Conservation (phyloP, 371 early-diverging fungal species). For the Mucor mucedo region DNA sequence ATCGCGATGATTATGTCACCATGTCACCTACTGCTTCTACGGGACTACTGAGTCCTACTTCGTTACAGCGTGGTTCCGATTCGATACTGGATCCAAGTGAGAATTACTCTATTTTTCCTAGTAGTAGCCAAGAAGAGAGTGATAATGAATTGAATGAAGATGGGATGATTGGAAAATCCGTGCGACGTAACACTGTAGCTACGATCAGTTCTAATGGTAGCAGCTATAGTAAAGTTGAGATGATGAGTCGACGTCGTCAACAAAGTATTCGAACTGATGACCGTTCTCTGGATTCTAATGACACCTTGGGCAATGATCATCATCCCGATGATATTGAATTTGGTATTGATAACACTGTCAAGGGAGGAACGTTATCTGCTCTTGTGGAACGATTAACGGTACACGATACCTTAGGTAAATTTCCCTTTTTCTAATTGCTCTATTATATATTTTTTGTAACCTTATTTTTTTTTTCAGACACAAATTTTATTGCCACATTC, state of each 20-base stretch:
- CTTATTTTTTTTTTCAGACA: slow-evolving; percentile 46
- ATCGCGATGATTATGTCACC: slow-evolving; percentile 9
- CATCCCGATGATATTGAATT: slow-evolving; percentile 73
- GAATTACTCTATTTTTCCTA: not conserved
- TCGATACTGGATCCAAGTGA: slow-evolving; percentile 1
- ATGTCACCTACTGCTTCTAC: slow-evolving; percentile 2
- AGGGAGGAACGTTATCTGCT: slow-evolving; percentile 84
- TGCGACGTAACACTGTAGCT: slow-evolving; percentile 10
- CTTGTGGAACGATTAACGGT: slow-evolving; percentile 87
- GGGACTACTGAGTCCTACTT: not conserved
- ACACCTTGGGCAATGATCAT: slow-evolving; percentile 70
- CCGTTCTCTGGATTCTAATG: not conserved
- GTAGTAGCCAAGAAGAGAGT: not conserved
- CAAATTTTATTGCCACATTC: slow-evolving; percentile 79
- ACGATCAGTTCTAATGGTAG: not conserved
- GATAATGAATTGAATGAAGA: not conserved
- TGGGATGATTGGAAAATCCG: not conserved
- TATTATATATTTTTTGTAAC: too few species aligned
- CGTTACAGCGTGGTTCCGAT: not conserved
- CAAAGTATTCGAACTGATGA: slow-evolving; percentile 23
- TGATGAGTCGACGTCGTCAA: slow-evolving; percentile 16
- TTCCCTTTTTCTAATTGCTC: not conserved
- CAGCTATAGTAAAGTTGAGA: not conserved
- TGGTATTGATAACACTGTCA: slow-evolving; percentile 80
- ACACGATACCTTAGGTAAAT: slow-evolving; percentile 70